phyloP scores from a whole-genome alignment of 805 yeast genomes.

The Metschnikowia henanensis region DNA sequence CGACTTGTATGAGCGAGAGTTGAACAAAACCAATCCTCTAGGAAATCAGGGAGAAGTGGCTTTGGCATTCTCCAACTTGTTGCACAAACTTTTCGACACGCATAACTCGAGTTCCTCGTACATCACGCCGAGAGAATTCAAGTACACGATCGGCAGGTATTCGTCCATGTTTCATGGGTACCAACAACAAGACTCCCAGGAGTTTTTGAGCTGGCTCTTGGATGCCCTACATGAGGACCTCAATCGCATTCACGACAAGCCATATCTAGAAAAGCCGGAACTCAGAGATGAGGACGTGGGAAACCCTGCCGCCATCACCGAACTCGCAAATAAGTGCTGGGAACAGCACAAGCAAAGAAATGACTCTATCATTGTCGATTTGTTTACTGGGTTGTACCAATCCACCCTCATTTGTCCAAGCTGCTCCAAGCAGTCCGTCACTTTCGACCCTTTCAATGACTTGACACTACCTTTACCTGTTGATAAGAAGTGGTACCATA shows the following conservation, averaged over 20 bases:
- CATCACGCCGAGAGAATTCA: conserved; percentile 73
- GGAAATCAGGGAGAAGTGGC: conserved; percentile 88
- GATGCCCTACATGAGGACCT: conserved; percentile 93
- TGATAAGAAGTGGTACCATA: conserved; percentile 67
- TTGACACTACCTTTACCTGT: conserved; percentile 87
- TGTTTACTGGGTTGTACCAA: conserved; percentile 89
- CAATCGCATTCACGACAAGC: conserved; percentile 79
- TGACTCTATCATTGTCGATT: conserved; percentile 79
- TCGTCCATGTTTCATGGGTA: conserved; percentile 78
- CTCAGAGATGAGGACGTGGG: conserved; percentile 58
- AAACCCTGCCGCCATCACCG: conserved; percentile 51
- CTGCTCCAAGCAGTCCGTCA: conserved; percentile 75
- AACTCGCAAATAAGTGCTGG: conserved; percentile 79
- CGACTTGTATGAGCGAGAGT: conserved; percentile 58
- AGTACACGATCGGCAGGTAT: conserved; percentile 72
- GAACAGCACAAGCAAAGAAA: conserved; percentile 73
- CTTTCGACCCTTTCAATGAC: conserved; percentile 94
- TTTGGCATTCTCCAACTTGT: conserved; percentile 62
- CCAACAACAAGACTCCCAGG: conserved; percentile 93
- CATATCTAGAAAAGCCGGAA: conserved; percentile 88
- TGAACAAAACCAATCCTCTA: conserved; percentile 77
- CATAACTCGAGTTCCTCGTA: conserved; percentile 8
- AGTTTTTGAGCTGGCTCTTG: conserved; percentile 80
- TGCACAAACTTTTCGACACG: conserved; percentile 56
- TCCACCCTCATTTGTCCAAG: conserved; percentile 88